These are phyloP conservation scores for Calycina herbarum DNA, from an alignment of 2,329 filamentous ascomycete species.

Conservation along the genomic window DNA sequence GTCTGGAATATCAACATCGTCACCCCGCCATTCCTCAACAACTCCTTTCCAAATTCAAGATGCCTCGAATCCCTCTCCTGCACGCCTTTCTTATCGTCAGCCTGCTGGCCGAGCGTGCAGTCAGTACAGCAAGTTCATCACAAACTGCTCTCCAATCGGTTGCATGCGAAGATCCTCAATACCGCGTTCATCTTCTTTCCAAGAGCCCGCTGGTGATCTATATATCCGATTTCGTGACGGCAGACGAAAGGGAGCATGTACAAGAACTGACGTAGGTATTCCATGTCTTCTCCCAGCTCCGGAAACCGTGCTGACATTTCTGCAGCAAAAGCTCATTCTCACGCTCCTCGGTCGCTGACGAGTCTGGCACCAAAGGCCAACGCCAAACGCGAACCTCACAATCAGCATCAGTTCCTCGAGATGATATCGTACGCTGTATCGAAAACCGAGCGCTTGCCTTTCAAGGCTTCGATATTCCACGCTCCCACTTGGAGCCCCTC, in stretches of 20 bases:
- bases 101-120: neutral
- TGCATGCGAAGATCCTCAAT: slow-evolving; percentile 23
- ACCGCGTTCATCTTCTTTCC: slow-evolving; percentile 48
- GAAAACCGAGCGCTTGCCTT: slow-evolving; percentile 55
- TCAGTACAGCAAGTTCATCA: neutral
- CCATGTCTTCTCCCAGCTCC: neutral
- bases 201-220: slow-evolving; percentile 55
- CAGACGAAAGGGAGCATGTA: slow-evolving; percentile 48
- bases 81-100: neutral
- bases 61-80: neutral
- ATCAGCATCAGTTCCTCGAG: slow-evolving; percentile 44
- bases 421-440: slow-evolving; percentile 52
- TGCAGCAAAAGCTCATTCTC: slow-evolving; percentile 26
- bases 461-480: slow-evolving; percentile 54
- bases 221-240: slow-evolving; percentile 52
- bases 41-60: neutral
- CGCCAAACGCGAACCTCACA: slow-evolving; percentile 50
- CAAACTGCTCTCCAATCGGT: slow-evolving; percentile 11
- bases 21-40: slow-evolving; percentile 11
- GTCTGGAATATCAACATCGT: neutral
- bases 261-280: slow-evolving; percentile 49
- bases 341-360: slow-evolving; percentile 52
- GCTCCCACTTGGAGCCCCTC: slow-evolving; percentile 57
- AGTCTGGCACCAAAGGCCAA: slow-evolving; percentile 45
- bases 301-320: slow-evolving; percentile 1